Base-by-base conservation (phyloP, 169 alveolate species). In the Babesia bigemina region DNA sequence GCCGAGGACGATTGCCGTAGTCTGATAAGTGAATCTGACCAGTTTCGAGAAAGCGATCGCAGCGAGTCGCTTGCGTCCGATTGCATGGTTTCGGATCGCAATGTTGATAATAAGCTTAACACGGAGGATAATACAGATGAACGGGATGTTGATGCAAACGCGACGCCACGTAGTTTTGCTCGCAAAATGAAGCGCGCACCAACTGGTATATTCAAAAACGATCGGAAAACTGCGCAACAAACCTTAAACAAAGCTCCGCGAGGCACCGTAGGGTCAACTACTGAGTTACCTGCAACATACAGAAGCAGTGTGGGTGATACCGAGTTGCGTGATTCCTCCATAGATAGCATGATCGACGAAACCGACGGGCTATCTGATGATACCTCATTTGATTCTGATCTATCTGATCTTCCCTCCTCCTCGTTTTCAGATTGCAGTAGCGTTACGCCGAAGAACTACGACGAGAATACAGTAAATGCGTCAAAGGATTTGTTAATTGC, bases 401-500 rank as follows among this genome's bases (percentile, higher is more conserved):
- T 53, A n/a, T 75, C 58, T 21, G 84, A 69, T 21, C 12, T 49
- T 0, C 36, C 10, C 29, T 63, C 28, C 26, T 53, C 57, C 22
- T 33, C 44, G n/a, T 63, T 48, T 9, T 75, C 52, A 13, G 87
- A 59, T 28, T 50, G 42, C n/a, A 36, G 49, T 22, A 36, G 62
- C 42, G 55, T 13, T n/a, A 47, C 72, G 4, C 55, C 72, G 29
- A 47, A 44, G 29, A 8, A 0, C 21, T 79, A 79, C 47, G 76
- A 59, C 21, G 87, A 79, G 36, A 84, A 70, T 29, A 55, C 33
- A 24, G 29, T 79, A 4, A n/a, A 26, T 47, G 63, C 70, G 17
- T 36, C 69, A 22, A 79, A 79, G 84, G 66, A 44, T 24, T 70
- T 79, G 0, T 22, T 79, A 17, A 63, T 79, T 3, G 74, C 87